phyloP scores from a whole-genome alignment of 2,329 filamentous ascomycete species.

The Fusarium sambucinum region DNA sequence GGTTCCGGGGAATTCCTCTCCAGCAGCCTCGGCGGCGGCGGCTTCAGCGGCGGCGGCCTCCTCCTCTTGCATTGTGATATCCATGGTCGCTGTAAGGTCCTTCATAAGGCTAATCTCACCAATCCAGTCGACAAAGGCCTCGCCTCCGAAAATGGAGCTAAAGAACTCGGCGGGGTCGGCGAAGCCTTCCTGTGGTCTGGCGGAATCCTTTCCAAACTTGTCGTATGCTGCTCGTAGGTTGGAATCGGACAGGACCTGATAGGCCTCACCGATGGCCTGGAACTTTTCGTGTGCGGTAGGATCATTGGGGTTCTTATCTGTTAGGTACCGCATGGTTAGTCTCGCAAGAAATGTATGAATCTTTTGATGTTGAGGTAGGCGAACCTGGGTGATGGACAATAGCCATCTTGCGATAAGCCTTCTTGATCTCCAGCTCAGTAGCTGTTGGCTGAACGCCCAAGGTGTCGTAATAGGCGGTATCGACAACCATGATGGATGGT shows the following conservation, averaged over 20 bases:
- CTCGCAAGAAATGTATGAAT: neutral
- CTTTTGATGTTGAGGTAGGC: constrained; percentile 31
- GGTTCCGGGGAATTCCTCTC: constrained; percentile 68
- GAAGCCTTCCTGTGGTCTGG: constrained; percentile 91
- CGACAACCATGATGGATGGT: constrained; percentile 78
- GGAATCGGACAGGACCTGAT: constrained; percentile 86
- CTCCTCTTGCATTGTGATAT: constrained; percentile 90
- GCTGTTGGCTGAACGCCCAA: constrained; percentile 87
- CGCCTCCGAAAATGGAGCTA: constrained; percentile 96
- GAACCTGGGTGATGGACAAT: constrained; percentile 91
- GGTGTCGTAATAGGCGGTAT: constrained; percentile 89
- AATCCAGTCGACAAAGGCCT: constrained; percentile 95
- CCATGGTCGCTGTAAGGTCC: constrained; percentile 97
- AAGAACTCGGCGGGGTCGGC: constrained; percentile 98
- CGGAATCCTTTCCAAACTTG: constrained; percentile 95
- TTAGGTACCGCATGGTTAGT: constrained; percentile 29
- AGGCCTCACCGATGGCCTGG: constrained; percentile 83
- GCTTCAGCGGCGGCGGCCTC: constrained; percentile 67
- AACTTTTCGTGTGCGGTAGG: constrained; percentile 94
- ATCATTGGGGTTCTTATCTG: constrained; percentile 98
- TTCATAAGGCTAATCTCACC: constrained; percentile 99
- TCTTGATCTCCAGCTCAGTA: constrained; percentile 94
- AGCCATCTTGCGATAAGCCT: constrained; percentile 93
- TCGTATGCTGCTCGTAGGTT: constrained; percentile 93
- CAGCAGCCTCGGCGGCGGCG: constrained; percentile 58